Base-by-base conservation (phyloP, 1,284 basidiomycete species). In the Trametes hirsuta region DNA sequence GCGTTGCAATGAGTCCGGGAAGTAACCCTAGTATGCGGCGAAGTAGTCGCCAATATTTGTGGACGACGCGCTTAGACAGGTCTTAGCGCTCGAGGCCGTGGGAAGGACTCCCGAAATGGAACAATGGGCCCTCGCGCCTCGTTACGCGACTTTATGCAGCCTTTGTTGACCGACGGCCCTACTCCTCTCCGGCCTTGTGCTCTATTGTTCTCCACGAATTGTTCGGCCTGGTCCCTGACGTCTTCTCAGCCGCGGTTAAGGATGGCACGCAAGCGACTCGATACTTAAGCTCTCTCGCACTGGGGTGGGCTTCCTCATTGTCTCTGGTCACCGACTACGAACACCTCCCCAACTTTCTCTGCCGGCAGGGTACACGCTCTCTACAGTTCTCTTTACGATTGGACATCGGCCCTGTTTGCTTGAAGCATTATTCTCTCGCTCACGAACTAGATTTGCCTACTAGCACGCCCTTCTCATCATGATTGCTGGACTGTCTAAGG, bases 401-500 rank as follows among this genome's bases (percentile, higher is more conserved):
- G 12, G 6, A 37, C 37, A 18, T 36, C 21, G 39, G 24, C 4
- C 9, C 39, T 34, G 22, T 41, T 51, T 46, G 48, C 45, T 47
- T 46, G 54, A 58, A 48, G 53, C 50, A 40, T 40, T 10, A 25
- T 34, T 15, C 15, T 1, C 3, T 25, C 25, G 35, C 15, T 42
- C 55, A 37, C 21, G 21, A 46, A 30, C 46, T 22, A 34, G 6
- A 6, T 35, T 36, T n/a, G 3, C 6, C 39, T 37, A 8, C 14
- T 35, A n/a, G 24, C 18, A 35, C 22, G 30, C 39, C 21, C 41
- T 39, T 9, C 15, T 22, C 72, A 82, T 63, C 69, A 91, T 90
- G 87, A 86, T 92, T 68, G 77, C 84, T 62, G 82, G 84, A 67
- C 79, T 91, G 51, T 87, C 88, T 12, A 91, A 87, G 79, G 82